A percentile compares a stretch with the other conserved stretches of the same genome.
Evolutionary conservation across 371 early-diverging fungal genomes (phyloP).

Genomic region (Ordospora pajunii): DNA sequence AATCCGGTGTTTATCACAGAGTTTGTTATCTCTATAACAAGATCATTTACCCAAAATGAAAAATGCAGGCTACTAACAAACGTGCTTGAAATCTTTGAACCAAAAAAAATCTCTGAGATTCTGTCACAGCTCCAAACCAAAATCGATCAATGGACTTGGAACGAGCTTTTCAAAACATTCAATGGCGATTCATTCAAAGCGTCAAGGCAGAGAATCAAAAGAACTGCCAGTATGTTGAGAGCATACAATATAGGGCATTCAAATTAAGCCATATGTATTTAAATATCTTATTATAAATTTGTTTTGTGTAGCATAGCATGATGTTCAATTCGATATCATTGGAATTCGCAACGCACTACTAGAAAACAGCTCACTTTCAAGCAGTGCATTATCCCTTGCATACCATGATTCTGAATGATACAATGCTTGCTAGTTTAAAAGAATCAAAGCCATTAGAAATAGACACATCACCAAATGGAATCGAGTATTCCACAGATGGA

Average conservation of each 20-base stretch:
- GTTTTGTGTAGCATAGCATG: no score
- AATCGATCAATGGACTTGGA: conserved; percentile 26
- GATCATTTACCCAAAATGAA: conserved; percentile 23
- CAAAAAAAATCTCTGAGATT: conserved; percentile 45
- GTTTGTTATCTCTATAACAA: conserved; percentile 51
- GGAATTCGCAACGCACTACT: neutral
- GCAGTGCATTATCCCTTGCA: neutral
- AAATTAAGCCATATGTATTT: neutral
- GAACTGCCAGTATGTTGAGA: conserved; percentile 42
- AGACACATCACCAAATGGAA: neutral
- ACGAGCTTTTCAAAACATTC: conserved; percentile 26
- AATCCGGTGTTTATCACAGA: conserved; percentile 58
- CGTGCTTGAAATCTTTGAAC: conserved; percentile 39
- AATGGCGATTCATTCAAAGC: neutral
- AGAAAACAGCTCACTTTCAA: neutral
- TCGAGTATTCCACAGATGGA: conserved; percentile 25
- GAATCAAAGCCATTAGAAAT: neutral
- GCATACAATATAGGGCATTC: conserved; percentile 34
- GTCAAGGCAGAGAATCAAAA: neutral
- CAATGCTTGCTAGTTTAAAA: neutral
- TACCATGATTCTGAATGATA: neutral
- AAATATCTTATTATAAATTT: neutral
- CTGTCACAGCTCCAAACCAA: conserved; percentile 40
- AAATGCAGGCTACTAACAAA: conserved; percentile 4
- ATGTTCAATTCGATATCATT: neutral